Evolutionary conservation across 371 early-diverging fungal genomes (phyloP).

Genomic region (Mortierella sp.): DNA sequence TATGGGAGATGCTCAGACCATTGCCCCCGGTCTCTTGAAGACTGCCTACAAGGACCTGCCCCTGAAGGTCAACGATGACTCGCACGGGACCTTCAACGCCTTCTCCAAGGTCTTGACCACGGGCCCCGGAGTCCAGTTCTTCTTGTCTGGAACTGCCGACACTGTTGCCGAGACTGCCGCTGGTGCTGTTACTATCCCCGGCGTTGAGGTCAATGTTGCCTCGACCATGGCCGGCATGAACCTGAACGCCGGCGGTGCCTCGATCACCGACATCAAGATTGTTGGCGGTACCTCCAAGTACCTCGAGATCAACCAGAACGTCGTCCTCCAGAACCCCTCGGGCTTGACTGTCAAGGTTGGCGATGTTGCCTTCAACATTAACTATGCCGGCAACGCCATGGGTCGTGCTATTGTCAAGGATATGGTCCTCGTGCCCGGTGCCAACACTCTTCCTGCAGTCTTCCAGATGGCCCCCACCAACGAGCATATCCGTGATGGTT

Average conservation of each 20-base stretch:
- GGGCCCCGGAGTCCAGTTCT: conserved; percentile 57
- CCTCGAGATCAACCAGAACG: conserved; percentile 54
- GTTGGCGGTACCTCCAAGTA: conserved; percentile 60
- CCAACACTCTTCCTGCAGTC: conserved; percentile 54
- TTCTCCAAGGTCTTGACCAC: conserved; percentile 62
- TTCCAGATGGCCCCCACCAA: conserved; percentile 44
- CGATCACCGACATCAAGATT: conserved; percentile 59
- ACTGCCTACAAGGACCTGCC: conserved; percentile 53
- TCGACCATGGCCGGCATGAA: conserved; percentile 63
- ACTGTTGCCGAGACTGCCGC: conserved; percentile 64
- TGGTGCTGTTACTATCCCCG: conserved; percentile 61
- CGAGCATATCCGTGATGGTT: conserved; percentile 20
- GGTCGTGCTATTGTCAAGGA: conserved; percentile 43
- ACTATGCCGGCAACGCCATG: conserved; percentile 57
- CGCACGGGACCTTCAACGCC: conserved; percentile 57
- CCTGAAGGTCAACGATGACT: conserved; percentile 53
- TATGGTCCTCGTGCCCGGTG: conserved; percentile 61
- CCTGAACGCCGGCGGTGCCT: conserved; percentile 52
- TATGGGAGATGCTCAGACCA: conserved; percentile 58
- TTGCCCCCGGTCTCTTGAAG: conserved; percentile 48
- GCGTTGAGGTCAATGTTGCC: conserved; percentile 61
- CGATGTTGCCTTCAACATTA: conserved; percentile 62
- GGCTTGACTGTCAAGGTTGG: conserved; percentile 64
- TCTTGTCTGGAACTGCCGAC: conserved; percentile 62
- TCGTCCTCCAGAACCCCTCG: conserved; percentile 64